phyloP scores from a whole-genome alignment of 2,329 filamentous ascomycete species.

The Microdochium trichocladiopsis region DNA sequence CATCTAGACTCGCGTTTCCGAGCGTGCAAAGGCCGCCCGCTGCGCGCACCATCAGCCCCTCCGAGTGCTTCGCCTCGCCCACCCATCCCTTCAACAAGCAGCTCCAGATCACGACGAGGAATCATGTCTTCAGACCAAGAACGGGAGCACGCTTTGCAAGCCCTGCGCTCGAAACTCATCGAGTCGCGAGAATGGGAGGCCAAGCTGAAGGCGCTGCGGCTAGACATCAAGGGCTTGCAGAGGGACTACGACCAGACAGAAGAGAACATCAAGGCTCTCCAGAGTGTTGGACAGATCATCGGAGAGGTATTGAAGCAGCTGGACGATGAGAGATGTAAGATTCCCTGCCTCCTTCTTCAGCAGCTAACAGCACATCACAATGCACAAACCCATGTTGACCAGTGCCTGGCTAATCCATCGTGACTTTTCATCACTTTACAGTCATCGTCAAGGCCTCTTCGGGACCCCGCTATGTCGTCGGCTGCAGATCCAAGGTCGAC shows the following conservation, averaged over 20 bases:
- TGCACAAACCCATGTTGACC: not conserved
- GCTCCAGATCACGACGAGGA: slow-evolving; percentile 3
- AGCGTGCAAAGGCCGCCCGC: not conserved
- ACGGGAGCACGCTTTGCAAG: slow-evolving; percentile 63
- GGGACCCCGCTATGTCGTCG: slow-evolving; percentile 94
- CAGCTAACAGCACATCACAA: not conserved
- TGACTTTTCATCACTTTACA: slow-evolving; percentile 25
- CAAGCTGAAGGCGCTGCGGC: slow-evolving; percentile 86
- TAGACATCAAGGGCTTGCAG: slow-evolving; percentile 94
- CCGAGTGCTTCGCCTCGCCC: not conserved
- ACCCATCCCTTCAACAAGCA: slow-evolving; percentile 2
- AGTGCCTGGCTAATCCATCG: not conserved
- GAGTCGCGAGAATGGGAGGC: slow-evolving; percentile 98
- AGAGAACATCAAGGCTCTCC: slow-evolving; percentile 98
- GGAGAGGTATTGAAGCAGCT: slow-evolving; percentile 98
- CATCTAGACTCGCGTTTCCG: not conserved
- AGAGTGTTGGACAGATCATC: slow-evolving; percentile 98
- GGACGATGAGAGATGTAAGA: slow-evolving; percentile 96
- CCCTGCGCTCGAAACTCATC: slow-evolving; percentile 75
- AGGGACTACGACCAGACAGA: slow-evolving; percentile 95
- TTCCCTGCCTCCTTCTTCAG: slow-evolving; percentile 10
- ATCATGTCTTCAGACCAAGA: slow-evolving; percentile 48
- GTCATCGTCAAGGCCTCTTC: slow-evolving; percentile 98
- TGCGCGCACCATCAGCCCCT: not conserved
- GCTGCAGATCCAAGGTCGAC: slow-evolving; percentile 97